Evolutionary conservation across 495 filamentous ascomycete species (phyloP), one percentile per base, ranked within the genome.

Genomic region (Aspergillus carlsbadensis): DNA sequence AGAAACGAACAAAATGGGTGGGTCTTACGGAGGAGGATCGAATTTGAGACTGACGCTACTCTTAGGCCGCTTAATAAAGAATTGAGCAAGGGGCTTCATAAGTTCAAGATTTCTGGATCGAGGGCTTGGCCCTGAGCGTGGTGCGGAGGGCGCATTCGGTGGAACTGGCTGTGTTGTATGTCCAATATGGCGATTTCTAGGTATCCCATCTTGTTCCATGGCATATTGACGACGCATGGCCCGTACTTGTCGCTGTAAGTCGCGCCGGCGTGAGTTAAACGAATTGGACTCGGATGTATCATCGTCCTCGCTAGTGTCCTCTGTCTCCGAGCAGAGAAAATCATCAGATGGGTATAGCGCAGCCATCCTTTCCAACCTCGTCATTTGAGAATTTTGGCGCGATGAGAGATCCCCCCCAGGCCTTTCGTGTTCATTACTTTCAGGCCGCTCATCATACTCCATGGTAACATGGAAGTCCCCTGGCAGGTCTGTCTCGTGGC

Each of bases 31-130:
- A 29, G 91, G 87, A 40, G 93, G 92, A 61, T 96, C 88, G 67
- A 98, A 98, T 59, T 82, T 86, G 58, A 98, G 84, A 59, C 85
- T 91, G 65, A 91, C 90, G 71, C 86, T 91, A 73, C 84, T 91
- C 73, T 91, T 91, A 58, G 86, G 77, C 63, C 81, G 82, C 63
- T 86, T 83, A 54, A 94, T 95, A 65, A 87, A 88, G 73, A 95
- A 96, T 24, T 69, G 80, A 5, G 90, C 89, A 72, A 89, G 82
- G 3, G 89, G 89, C 52, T 78, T 79, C 74, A 92, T 70, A 11
- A 85, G 78, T 54, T 85, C 83, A 13, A 69, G 65, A 5, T 72
- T 74, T 49, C 56, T 20, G 33, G 24, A 13, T 8, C 24, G 54
- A 2, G 45, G 14, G 33, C 37, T 37, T 17, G 40, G 35, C 33